A percentile compares a stretch with the other conserved stretches of the same genome.
Conservation (phyloP, 2,329 filamentous ascomycete species). For the Graphilbum ipis-grandicollis region DNA sequence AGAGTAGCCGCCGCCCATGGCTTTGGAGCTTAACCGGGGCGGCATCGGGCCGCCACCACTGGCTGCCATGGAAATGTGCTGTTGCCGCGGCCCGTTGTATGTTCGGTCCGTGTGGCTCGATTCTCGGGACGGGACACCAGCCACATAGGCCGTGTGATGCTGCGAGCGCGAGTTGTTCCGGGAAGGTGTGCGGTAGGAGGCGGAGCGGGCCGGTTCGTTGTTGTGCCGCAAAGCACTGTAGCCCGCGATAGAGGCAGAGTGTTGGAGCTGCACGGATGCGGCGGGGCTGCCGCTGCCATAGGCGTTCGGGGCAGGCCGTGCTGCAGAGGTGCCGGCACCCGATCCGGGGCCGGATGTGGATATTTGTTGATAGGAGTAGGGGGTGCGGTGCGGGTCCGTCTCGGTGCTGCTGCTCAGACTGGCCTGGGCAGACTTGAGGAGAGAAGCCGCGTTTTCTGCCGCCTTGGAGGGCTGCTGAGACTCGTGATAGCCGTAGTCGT, state of each 20-base stretch:
- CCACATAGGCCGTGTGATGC: constrained; percentile 30
- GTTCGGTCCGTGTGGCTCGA: constrained; percentile 25
- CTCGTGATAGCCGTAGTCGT: too few species aligned
- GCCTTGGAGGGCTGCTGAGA: too few species aligned
- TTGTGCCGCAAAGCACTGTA: constrained; percentile 26
- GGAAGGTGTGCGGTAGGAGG: constrained; percentile 29
- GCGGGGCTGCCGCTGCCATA: constrained; percentile 13
- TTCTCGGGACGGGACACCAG: constrained; percentile 48
- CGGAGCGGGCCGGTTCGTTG: constrained; percentile 40
- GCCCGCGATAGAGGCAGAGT: constrained; percentile 1
- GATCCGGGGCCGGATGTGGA: neutral
- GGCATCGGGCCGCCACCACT: constrained; percentile 49
- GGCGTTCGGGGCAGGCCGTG: constrained; percentile 16
- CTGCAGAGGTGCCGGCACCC: constrained; percentile 7
- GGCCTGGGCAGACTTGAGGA: constrained; percentile 12
- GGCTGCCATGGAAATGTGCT: constrained; percentile 29
- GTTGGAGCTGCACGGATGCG: constrained; percentile 15
- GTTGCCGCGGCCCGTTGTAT: constrained; percentile 22
- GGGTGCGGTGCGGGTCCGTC: neutral
- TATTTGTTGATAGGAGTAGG: constrained; percentile 5
- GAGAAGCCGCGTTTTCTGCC: constrained; percentile 10
- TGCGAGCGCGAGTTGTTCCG: constrained; percentile 48
- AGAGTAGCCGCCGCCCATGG: constrained; percentile 43
- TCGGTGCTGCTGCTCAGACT: constrained; percentile 9
- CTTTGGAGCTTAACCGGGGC: constrained; percentile 59